phyloP scores from a whole-genome alignment of 164 flowering plant species.

The Sedum album region DNA sequence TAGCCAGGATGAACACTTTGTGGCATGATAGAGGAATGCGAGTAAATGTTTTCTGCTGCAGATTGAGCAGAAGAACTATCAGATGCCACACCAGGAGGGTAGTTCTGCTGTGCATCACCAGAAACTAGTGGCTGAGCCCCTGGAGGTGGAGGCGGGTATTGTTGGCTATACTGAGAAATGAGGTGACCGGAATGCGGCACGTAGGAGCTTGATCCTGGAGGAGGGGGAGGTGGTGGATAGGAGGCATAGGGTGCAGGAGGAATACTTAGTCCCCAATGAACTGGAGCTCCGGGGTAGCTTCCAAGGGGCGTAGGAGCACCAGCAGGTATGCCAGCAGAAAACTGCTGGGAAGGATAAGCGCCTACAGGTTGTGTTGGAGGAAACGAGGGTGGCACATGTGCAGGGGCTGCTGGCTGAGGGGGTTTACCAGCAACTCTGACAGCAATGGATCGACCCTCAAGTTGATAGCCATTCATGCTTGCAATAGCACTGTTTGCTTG shows the following conservation, averaged over 20 bases:
- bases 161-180: constrained; percentile 57
- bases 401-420: constrained; percentile 73
- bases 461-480: constrained; percentile 72
- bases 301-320: constrained; percentile 11
- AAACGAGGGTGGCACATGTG: constrained; percentile 45
- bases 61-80: constrained; percentile 32
- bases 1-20: constrained; percentile 42
- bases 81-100: constrained; percentile 48
- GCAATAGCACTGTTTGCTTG: constrained; percentile 79
- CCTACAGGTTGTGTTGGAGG: constrained; percentile 44
- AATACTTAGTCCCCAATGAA: constrained; percentile 35
- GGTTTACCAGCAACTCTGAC: constrained; percentile 96
- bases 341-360: constrained; percentile 75
- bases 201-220: constrained; percentile 60
- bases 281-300: constrained; percentile 30
- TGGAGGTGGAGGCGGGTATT: constrained; percentile 53
- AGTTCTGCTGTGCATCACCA: constrained; percentile 45
- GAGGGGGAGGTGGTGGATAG: constrained; percentile 34
- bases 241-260: constrained; percentile 45
- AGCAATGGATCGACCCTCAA: constrained; percentile 81
- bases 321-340: constrained; percentile 49
- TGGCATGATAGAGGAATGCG: constrained; percentile 30
- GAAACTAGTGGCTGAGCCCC: constrained; percentile 36
- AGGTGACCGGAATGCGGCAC: constrained; percentile 45
- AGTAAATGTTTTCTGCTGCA: constrained; percentile 30